Percentiles rank a stretch among this genome's conserved stretches.
phyloP scores from a whole-genome alignment of 1,139 yeast species.

The Pichia inconspicua region DNA sequence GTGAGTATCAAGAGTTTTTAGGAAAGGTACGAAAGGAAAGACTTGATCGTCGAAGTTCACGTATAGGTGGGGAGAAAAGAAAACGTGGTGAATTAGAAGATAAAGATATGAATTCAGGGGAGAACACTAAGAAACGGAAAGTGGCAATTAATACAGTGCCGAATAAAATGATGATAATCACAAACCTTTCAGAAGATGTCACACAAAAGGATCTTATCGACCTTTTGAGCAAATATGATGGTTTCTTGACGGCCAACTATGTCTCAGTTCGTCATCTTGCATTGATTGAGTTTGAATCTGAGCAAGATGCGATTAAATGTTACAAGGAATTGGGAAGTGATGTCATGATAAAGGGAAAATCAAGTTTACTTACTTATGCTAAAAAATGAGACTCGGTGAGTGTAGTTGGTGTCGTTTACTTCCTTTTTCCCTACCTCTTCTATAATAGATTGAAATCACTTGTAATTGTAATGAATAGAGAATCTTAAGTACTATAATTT shows the following conservation, averaged over 20 bases:
- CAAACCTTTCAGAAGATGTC: constrained; percentile 47
- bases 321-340: constrained; percentile 31
- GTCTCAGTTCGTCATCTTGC: constrained; percentile 67
- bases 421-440: no score
- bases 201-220: constrained; percentile 36
- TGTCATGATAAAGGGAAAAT: constrained; percentile 30
- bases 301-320: constrained; percentile 40
- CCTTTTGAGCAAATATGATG: constrained; percentile 43
- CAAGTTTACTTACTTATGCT: constrained; percentile 40
- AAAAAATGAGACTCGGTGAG: constrained; percentile 30
- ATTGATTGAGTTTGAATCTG: constrained; percentile 68
- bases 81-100: constrained; percentile 3
- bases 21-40: constrained; percentile 12
- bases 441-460: no score
- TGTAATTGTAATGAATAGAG: no score
- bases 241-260: constrained; percentile 58
- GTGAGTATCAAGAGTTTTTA: constrained; percentile 27
- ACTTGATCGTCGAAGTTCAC: constrained; percentile 10
- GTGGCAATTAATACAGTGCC: constrained; percentile 32
- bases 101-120: not conserved
- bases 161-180: constrained; percentile 61
- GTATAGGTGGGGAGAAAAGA: constrained; percentile 10
- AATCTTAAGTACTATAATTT: no score
- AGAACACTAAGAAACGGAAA: not conserved
- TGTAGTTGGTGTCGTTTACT: no score